Evolutionary conservation across 2,329 filamentous ascomycete species (phyloP).

Genomic region (Sporothrix luriei): DNA sequence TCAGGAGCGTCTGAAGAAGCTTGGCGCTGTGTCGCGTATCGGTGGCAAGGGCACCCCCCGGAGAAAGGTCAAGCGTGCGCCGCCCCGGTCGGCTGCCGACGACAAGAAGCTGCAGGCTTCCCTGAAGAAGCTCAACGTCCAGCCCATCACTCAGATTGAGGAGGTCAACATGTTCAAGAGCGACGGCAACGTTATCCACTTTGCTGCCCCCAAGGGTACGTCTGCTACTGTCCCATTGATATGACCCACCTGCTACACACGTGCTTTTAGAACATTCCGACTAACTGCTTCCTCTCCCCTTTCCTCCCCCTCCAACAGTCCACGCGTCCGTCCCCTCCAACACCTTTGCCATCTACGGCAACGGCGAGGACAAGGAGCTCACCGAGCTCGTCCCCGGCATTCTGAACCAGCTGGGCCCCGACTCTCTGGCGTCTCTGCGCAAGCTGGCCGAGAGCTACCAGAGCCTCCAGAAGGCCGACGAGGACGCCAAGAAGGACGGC

Average conservation of each 20-base stretch:
- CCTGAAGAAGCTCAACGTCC: constrained; percentile 99
- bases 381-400: constrained; percentile 99
- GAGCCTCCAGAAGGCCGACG: constrained; percentile 89
- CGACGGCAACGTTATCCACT: constrained; percentile 99
- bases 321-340: constrained; percentile 96
- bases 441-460: constrained; percentile 99
- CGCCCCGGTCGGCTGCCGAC: constrained; percentile 88
- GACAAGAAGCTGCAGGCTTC: constrained; percentile 99
- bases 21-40: constrained; percentile 60
- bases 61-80: constrained; percentile 97
- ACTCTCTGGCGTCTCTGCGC: constrained; percentile 94
- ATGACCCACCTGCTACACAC: no score
- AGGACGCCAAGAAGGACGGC: constrained; percentile 75
- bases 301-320: constrained; percentile 57
- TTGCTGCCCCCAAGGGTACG: constrained; percentile 94
- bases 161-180: constrained; percentile 99
- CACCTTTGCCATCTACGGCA: constrained; percentile 99
- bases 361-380: constrained; percentile 99
- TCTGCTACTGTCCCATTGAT: constrained; percentile 36
- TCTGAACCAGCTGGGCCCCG: constrained; percentile 98
- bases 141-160: constrained; percentile 99
- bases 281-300: not conserved
- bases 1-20: constrained; percentile 64
- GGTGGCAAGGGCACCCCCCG: constrained; percentile 97
- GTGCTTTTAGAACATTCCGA: not conserved